Evolutionary conservation across 164 flowering plant genomes (phyloP).

Genomic region (Nymphaea thermarum): DNA sequence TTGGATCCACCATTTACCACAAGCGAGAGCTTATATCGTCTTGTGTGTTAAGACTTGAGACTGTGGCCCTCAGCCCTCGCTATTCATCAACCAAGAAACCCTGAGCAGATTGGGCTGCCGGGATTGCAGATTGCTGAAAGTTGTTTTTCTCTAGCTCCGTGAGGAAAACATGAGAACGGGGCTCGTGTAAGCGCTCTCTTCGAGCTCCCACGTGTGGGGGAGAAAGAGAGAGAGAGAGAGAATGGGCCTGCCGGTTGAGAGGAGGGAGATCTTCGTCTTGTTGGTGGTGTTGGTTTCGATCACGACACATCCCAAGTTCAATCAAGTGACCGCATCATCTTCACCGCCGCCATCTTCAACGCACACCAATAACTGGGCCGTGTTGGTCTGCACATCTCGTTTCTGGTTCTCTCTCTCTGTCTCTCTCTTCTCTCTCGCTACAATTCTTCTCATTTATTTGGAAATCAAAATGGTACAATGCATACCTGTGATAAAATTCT

Average conservation of each 20-base stretch:
- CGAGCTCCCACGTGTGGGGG: no score
- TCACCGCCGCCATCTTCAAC: slow-evolving; percentile 16
- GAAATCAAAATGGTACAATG: neutral
- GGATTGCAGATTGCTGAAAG: no score
- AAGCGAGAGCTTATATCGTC: no score
- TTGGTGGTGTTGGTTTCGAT: neutral
- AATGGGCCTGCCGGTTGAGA: neutral
- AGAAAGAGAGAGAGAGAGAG: neutral
- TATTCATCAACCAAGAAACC: no score
- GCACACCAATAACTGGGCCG: slow-evolving; percentile 99
- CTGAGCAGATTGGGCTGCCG: no score
- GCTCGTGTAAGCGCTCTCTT: no score
- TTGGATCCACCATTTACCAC: no score
- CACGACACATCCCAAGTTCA: neutral
- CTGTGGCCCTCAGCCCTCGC: no score
- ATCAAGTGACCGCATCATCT: neutral
- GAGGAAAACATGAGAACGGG: no score
- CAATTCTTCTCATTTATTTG: neutral
- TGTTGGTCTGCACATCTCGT: slow-evolving; percentile 92
- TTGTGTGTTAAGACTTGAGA: no score
- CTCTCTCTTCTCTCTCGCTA: neutral
- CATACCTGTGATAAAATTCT: no score
- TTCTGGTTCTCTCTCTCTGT: slow-evolving; percentile 46
- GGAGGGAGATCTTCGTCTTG: neutral
- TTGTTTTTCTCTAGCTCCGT: no score